These are phyloP conservation scores for Lineolata rhizophorae DNA, from an alignment of 495 filamentous ascomycete species.

Conservation along the genomic window DNA sequence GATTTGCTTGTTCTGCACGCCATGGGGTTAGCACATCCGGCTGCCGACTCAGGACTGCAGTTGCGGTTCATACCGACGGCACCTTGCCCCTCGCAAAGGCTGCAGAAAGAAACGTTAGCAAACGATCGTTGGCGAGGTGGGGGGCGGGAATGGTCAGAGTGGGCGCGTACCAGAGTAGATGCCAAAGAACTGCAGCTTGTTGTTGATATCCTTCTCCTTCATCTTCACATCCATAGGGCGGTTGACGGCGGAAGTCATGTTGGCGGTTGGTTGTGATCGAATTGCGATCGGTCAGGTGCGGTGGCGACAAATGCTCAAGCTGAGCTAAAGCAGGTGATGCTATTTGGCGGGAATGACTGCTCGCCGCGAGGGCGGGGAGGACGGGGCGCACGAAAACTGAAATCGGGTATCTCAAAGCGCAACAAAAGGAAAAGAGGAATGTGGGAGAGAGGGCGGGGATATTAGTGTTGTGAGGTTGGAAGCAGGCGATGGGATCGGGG, in stretches of 20 bases:
- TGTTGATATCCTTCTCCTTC: constrained; percentile 48
- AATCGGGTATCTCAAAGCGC: too few relatives aligned
- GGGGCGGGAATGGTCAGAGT: background rate
- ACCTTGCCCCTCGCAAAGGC: constrained; percentile 81
- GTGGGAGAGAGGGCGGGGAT: background rate
- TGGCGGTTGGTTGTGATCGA: too few relatives aligned
- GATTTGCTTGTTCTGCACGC: constrained; percentile 63
- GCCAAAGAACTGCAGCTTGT: constrained; percentile 87
- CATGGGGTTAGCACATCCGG: background rate
- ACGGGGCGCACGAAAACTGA: too few relatives aligned
- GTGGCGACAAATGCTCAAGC: too few relatives aligned
- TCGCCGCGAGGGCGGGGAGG: too few relatives aligned
- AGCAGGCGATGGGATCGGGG: too few relatives aligned
- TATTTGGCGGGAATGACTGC: too few relatives aligned
- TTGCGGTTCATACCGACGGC: constrained; percentile 46
- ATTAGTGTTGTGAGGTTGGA: too few relatives aligned
- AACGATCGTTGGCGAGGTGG: constrained; percentile 4
- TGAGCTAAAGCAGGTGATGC: too few relatives aligned
- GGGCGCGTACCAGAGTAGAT: constrained; percentile 46
- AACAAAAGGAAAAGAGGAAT: background rate
- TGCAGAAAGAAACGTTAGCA: constrained; percentile 15
- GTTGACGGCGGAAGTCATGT: constrained; percentile 22
- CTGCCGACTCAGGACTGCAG: background rate
- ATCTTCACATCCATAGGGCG: constrained; percentile 19
- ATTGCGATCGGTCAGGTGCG: too few relatives aligned